These are phyloP conservation scores for Cladophialophora chaetospira DNA, from an alignment of 2,329 filamentous ascomycete species.

Conservation along the genomic window DNA sequence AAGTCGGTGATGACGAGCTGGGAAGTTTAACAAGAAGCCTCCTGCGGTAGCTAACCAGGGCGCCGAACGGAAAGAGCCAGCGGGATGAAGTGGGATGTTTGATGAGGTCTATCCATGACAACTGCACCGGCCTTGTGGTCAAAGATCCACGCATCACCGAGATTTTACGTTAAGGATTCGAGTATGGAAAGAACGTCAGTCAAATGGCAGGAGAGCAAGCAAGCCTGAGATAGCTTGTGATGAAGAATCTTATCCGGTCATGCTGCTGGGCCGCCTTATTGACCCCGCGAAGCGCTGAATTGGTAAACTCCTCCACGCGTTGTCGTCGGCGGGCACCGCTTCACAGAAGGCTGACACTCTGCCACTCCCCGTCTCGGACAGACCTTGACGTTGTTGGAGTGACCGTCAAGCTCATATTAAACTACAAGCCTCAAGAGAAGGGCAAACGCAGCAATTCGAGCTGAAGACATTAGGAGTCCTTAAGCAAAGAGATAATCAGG, in stretches of 20 bases:
- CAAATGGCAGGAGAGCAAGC: neutral
- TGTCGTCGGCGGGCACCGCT: too few species aligned
- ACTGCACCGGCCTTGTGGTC: too few species aligned
- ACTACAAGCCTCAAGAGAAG: too few species aligned
- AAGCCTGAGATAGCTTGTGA: neutral
- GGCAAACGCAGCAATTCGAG: neutral
- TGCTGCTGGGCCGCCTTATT: neutral
- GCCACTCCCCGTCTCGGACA: too few species aligned
- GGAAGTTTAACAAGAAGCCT: neutral
- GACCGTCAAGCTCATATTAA: too few species aligned
- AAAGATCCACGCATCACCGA: neutral
- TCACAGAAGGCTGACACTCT: too few species aligned
- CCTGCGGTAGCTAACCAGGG: neutral
- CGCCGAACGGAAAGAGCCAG: constrained; percentile 12
- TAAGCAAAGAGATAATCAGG: neutral
- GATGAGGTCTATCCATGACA: too few species aligned
- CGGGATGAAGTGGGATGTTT: neutral
- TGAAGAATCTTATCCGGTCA: neutral
- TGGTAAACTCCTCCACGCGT: too few species aligned
- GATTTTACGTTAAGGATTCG: neutral
- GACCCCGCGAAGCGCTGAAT: too few species aligned
- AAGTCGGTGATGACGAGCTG: neutral
- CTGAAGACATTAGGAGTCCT: too few species aligned
- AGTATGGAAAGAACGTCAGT: neutral
- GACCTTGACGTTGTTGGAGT: too few species aligned